Percentiles rank a stretch among this genome's conserved stretches.
phyloP scores from a whole-genome alignment of 2,329 filamentous ascomycete genomes.

The Xylariaceae sp. region DNA sequence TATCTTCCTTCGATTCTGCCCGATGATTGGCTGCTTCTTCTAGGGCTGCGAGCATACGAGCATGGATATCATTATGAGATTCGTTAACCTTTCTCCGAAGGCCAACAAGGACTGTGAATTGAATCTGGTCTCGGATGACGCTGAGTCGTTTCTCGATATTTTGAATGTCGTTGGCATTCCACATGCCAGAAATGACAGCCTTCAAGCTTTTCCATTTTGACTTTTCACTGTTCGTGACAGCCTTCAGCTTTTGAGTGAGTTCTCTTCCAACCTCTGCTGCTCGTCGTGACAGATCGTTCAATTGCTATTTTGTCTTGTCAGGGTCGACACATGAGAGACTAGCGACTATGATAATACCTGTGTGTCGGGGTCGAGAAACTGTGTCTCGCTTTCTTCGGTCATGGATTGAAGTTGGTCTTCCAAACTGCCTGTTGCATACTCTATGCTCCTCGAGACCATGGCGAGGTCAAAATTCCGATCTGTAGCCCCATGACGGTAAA shows the following conservation, averaged over 20 bases:
- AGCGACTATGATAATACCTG: too few relatives aligned
- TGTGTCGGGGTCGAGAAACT: slow-evolving; percentile 4
- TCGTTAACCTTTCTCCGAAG: slow-evolving; percentile 9
- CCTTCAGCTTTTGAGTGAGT: slow-evolving; percentile 9
- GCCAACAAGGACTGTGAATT: slow-evolving; percentile 15
- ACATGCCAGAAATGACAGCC: slow-evolving; percentile 10
- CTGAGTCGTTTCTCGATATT: slow-evolving; percentile 15
- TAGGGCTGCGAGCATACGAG: slow-evolving; percentile 7
- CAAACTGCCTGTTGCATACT: slow-evolving; percentile 13
- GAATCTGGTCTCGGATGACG: slow-evolving; percentile 18
- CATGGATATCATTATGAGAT: slow-evolving; percentile 9
- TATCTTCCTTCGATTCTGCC: slow-evolving; percentile 11
- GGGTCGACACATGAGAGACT: too few relatives aligned
- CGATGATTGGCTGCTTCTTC: slow-evolving; percentile 12
- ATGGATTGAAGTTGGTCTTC: slow-evolving; percentile 13
- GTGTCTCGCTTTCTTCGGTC: not conserved
- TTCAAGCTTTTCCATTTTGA: slow-evolving; percentile 20
- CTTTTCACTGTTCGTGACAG: slow-evolving; percentile 8
- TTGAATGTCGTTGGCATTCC: slow-evolving; percentile 19
- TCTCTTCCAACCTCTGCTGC: slow-evolving; percentile 20
- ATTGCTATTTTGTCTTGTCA: slow-evolving; percentile 14
- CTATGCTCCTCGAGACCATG: slow-evolving; percentile 14
- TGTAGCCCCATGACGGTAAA: slow-evolving; percentile 19
- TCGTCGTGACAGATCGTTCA: slow-evolving; percentile 13
- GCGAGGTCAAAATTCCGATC: slow-evolving; percentile 16